Base-by-base conservation (phyloP, 345 rosid species). In the Orychophragmus violaceus region DNA sequence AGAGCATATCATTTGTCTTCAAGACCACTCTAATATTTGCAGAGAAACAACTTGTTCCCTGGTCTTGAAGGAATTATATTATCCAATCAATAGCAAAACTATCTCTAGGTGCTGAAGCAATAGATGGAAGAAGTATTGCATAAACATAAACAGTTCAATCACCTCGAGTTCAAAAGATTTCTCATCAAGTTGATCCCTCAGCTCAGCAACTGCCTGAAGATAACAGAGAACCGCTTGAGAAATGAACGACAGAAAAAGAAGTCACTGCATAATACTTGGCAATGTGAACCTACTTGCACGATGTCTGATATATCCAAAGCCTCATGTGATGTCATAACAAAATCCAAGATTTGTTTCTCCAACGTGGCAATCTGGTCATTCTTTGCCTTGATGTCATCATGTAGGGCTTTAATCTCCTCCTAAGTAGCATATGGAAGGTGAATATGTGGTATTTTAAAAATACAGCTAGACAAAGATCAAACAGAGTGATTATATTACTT, bases 161-260 rank as follows among this genome's bases (percentile, higher is more conserved):
- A 93, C 98, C 98, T 93, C n/a, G n/a, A n/a, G n/a, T n/a, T n/a
- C n/a, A n/a, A n/a, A n/a, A n/a, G n/a, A n/a, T n/a, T n/a, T n/a
- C 79, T 90, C 98, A 81, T 84, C 84, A 75, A 93, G 76, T 75
- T 88, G 94, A 29, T 79, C 87, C 69, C 71, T 77, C 80, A 93
- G 80, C 70, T 85, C 96, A 63, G 84, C 87, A 62, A 93, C 64
- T 18, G 77, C 71, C 97, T 90, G 90, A 79, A 73, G 59, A 75
- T 76, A 16, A 24, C 63, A 67, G 67, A 79, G 62, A 60, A 64
- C 51, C 14, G 57, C 32, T 66, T 59, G 62, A 62, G 69, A 57
- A 63, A 67, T 35, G 14, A 55, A 58, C 59, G 42, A 14, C 35
- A 18, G 35, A 56, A n/a, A 48, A 64, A 11, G 12, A 72, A 11